Evolutionary conservation across 768 basidiomycete genomes (phyloP).

Genomic region (Podaxis rugospora): DNA sequence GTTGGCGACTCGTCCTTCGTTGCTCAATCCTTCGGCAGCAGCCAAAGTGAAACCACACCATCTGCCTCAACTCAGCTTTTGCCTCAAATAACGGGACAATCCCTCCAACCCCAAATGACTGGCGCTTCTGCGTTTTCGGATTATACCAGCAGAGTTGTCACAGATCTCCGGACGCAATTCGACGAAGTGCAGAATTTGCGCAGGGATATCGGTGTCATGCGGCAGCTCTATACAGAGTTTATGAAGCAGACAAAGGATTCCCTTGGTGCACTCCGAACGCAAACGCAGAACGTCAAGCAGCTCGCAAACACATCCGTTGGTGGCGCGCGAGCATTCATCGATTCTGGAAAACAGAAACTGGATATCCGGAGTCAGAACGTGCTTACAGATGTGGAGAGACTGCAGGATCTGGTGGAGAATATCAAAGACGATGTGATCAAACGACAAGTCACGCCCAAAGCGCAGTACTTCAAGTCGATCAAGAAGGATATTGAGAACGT

Average conservation of each 20-base stretch:
- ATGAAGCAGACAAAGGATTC: constrained; percentile 88
- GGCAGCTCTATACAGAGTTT: constrained; percentile 93
- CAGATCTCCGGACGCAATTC: constrained; percentile 86
- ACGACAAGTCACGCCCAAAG: constrained; percentile 81
- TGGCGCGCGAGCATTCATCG: constrained; percentile 83
- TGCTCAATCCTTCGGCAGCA: constrained; percentile 20
- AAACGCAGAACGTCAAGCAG: constrained; percentile 86
- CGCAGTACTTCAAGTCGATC: constrained; percentile 63
- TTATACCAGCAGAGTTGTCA: constrained; percentile 67
- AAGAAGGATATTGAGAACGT: constrained; percentile 67
- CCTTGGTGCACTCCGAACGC: constrained; percentile 68
- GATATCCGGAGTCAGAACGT: constrained; percentile 86
- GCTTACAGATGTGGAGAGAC: constrained; percentile 87
- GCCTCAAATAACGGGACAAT: constrained; percentile 66
- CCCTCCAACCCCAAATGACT: constrained; percentile 67
- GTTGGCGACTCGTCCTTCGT: constrained; percentile 39
- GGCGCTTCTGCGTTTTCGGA: constrained; percentile 73
- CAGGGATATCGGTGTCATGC: constrained; percentile 88
- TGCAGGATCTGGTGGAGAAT: constrained; percentile 86
- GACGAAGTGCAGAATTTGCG: constrained; percentile 94
- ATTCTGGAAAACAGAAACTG: constrained; percentile 89
- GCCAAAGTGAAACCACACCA: constrained; percentile 19
- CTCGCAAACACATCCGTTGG: constrained; percentile 79
- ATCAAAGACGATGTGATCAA: constrained; percentile 91
- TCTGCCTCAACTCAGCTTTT: constrained; percentile 32